Evolutionary conservation across 2,329 filamentous ascomycete genomes (phyloP).

Genomic region (Aureobasidium sp.): DNA sequence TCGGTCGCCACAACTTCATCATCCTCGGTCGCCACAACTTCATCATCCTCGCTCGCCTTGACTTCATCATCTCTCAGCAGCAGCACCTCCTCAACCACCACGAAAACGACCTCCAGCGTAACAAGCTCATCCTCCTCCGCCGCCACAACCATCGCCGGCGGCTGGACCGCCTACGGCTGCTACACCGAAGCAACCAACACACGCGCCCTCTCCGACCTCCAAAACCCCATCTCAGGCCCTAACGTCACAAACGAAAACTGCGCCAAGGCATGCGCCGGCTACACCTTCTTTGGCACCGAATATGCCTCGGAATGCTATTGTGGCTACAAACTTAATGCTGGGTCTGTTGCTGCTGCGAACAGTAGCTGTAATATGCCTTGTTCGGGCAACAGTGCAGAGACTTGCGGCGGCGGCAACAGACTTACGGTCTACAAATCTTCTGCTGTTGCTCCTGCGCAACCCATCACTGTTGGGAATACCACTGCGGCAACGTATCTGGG

Average conservation of each 20-base stretch:
- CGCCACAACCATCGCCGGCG: neutral
- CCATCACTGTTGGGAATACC: neutral
- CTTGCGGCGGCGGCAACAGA: neutral
- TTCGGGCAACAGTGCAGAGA: neutral
- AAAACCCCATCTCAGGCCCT: conserved; percentile 21
- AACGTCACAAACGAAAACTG: conserved; percentile 35
- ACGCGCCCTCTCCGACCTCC: conserved; percentile 23
- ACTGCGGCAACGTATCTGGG: neutral
- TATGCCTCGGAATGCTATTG: neutral
- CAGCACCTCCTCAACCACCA: neutral
- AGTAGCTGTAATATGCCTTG: neutral
- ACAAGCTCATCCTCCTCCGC: neutral
- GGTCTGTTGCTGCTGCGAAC: neutral
- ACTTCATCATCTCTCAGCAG: neutral
- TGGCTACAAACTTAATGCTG: neutral
- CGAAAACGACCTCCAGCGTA: neutral
- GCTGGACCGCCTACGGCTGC: conserved; percentile 25
- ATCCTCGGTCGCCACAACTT: neutral
- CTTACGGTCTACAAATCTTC: neutral
- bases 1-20: neutral
- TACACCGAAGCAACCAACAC: conserved; percentile 28
- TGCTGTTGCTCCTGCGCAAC: neutral
- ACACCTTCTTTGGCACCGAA: conserved; percentile 24
- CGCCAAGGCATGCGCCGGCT: conserved; percentile 27
- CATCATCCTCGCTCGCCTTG: neutral